A percentile compares a stretch with the other conserved stretches of the same genome.
Evolutionary conservation across 2,329 filamentous ascomycete species (phyloP).

Genomic region (Aspergillus spinulosporus): DNA sequence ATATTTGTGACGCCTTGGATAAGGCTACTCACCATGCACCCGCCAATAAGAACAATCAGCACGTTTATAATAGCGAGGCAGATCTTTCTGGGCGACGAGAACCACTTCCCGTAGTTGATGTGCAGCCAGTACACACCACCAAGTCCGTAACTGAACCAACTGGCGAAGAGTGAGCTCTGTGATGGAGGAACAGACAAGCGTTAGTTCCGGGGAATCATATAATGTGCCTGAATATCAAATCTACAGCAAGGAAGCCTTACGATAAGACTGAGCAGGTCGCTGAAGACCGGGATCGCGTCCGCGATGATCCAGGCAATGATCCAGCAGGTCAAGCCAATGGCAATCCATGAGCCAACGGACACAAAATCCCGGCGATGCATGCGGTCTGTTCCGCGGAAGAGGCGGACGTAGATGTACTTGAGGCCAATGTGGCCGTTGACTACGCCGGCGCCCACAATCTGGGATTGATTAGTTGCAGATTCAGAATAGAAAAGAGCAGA

Average conservation of each 20-base stretch:
- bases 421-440: slow-evolving; percentile 65
- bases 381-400: slow-evolving; percentile 59
- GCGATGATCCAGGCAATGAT: slow-evolving; percentile 64
- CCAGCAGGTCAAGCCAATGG: slow-evolving; percentile 57
- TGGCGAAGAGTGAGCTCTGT: slow-evolving; percentile 9
- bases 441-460: slow-evolving; percentile 66
- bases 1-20: not conserved
- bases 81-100: slow-evolving; percentile 14
- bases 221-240: no score
- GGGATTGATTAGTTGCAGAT: not conserved
- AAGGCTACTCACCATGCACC: slow-evolving; percentile 14
- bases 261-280: slow-evolving; percentile 59
- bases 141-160: slow-evolving; percentile 16
- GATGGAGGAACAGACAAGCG: no score
- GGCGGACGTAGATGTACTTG: slow-evolving; percentile 64
- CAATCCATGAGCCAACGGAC: slow-evolving; percentile 57
- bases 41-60: slow-evolving; percentile 11
- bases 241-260: not conserved
- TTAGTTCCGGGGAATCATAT: no score
- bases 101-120: slow-evolving; percentile 16
- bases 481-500: not conserved
- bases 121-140: slow-evolving; percentile 21
- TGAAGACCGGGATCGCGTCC: slow-evolving; percentile 67
- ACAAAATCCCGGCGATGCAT: slow-evolving; percentile 47
- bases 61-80: slow-evolving; percentile 15